Conservation (phyloP, 2,329 filamentous ascomycete genomes). For the Paecilomyces formosus region DNA sequence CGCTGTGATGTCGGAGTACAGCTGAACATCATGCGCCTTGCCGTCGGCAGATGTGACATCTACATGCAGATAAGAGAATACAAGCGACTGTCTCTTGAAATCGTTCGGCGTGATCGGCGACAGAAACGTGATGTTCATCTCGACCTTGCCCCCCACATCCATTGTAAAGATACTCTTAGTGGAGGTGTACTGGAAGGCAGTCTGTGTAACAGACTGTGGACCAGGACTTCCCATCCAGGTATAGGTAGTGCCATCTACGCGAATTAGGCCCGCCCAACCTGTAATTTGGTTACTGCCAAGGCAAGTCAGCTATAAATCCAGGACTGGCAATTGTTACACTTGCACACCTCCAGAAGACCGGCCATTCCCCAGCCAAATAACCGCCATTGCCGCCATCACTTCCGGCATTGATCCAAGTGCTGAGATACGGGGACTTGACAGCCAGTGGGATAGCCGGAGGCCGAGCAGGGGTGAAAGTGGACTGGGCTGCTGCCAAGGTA, state of each 20-base stretch:
- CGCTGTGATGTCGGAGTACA: conserved; percentile 67
- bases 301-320: conserved; percentile 9
- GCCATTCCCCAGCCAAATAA: conserved; percentile 62
- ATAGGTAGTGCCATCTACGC: conserved; percentile 57
- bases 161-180: conserved; percentile 65
- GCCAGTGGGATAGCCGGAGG: conserved; percentile 65
- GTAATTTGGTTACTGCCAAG: conserved; percentile 44
- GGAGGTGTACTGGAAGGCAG: conserved; percentile 61
- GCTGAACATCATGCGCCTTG: conserved; percentile 53
- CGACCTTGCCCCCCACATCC: conserved; percentile 53
- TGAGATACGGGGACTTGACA: conserved; percentile 68
- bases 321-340: neutral
- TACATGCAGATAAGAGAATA: conserved; percentile 64
- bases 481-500: conserved; percentile 24
- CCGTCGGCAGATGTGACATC: conserved; percentile 58
- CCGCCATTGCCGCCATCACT: conserved; percentile 57
- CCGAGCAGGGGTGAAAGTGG: conserved; percentile 56
- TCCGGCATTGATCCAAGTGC: conserved; percentile 59
- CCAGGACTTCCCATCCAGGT: conserved; percentile 60
- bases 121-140: conserved; percentile 62
- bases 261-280: conserved; percentile 63
- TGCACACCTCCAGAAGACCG: conserved; percentile 61
- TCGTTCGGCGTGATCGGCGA: conserved; percentile 64
- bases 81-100: conserved; percentile 58
- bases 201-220: conserved; percentile 47